These are phyloP conservation scores for Pelargonium hybrid DNA, from an alignment of 441 rosid species.

Conservation along the genomic window DNA sequence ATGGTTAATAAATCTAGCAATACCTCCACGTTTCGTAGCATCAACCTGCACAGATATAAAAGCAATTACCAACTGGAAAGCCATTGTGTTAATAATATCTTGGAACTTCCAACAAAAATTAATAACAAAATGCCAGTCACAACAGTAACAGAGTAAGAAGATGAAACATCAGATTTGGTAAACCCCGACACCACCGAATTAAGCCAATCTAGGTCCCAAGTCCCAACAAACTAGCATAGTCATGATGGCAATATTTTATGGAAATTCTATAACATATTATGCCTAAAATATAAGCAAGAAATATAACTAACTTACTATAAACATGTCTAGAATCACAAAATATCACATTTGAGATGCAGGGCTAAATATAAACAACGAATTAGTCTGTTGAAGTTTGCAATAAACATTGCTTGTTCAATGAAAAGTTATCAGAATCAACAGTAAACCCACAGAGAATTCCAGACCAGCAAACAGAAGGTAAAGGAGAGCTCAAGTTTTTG, in stretches of 20 bases:
- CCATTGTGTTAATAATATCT: not conserved
- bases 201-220: not conserved
- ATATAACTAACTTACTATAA: not conserved
- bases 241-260: not conserved
- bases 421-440: not conserved
- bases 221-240: not conserved
- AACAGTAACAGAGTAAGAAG: not conserved
- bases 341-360: not conserved
- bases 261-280: not conserved
- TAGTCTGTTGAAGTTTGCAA: not conserved
- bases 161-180: not conserved
- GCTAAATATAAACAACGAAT: not conserved
- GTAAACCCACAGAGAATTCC: not conserved
- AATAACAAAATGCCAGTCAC: not conserved
- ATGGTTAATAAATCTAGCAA: conserved; percentile 98
- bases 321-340: not conserved
- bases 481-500: not conserved
- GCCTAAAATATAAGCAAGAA: not conserved
- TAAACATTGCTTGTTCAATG: not conserved
- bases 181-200: not conserved
- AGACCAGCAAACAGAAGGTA: not conserved
- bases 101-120: not conserved
- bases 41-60: conserved; percentile 49
- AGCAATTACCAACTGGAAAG: not conserved
- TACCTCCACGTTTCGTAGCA: conserved; percentile 98